These are phyloP conservation scores for Clausena lansium DNA, from an alignment of 345 rosid species.

Conservation along the genomic window DNA sequence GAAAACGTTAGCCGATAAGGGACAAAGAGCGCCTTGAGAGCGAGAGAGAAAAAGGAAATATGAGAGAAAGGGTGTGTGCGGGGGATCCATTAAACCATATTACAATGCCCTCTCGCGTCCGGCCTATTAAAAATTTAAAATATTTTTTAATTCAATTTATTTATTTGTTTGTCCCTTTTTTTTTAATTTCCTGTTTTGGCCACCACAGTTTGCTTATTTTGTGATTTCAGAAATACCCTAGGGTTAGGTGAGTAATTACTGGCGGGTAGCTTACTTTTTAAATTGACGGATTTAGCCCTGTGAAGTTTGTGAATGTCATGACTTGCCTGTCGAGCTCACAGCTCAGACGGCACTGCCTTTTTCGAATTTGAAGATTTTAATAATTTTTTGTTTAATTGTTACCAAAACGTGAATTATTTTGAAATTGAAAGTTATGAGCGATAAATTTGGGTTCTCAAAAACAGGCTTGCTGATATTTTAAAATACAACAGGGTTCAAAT, in stretches of 20 bases:
- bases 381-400: background rate
- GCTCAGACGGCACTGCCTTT: background rate
- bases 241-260: background rate
- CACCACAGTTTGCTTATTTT: slow-evolving; percentile 4
- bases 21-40: slow-evolving; percentile 40
- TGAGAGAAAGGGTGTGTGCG: slow-evolving; percentile 6
- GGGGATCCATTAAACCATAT: slow-evolving; percentile 32
- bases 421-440: background rate
- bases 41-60: slow-evolving; percentile 12
- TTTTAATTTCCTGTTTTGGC: background rate
- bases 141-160: background rate
- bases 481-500: too few relatives aligned
- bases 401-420: background rate
- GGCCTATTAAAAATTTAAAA: background rate
- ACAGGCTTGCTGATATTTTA: too few relatives aligned
- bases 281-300: slow-evolving; percentile 20
- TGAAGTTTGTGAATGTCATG: background rate
- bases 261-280: background rate
- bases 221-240: slow-evolving; percentile 22
- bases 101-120: slow-evolving; percentile 50
- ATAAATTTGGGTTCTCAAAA: background rate
- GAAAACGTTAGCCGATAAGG: slow-evolving; percentile 49
- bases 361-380: background rate
- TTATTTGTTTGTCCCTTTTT: background rate
- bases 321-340: background rate